Base-by-base conservation (phyloP, 441 rosid genomes). In the Corymbia citriodora region DNA sequence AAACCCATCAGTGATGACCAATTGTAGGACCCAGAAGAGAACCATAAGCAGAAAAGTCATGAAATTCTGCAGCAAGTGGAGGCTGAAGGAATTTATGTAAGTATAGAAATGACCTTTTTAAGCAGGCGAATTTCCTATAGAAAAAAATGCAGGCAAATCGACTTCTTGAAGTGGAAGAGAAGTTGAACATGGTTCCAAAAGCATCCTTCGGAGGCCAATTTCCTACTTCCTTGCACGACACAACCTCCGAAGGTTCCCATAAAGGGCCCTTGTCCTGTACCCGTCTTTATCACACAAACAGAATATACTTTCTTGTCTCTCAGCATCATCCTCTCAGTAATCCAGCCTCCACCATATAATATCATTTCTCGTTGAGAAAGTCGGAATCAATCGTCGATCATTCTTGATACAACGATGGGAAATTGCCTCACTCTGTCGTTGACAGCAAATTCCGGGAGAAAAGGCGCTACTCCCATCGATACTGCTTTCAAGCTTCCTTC, bases 401-500 rank as follows among this genome's bases (percentile, higher is more conserved):
- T 23, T 49, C 85, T 79, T 23, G 85, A 23, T 2, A 1, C 53
- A 10, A 65, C 50, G 70, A 92, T 93, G 99, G 97, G 97, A 79
- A 96, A 96, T 89, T 93, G 95, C 88, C 87, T 92, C 53, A 53
- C 87, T 25, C 92, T 40, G 13, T 82, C 65, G 50, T 89, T 48
- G 25, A 48, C 16, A 89, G 45, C 9, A 79, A 85, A 89, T 91
- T 82, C 93, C 92, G 93, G 48, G 88, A 94, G 33, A 94, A 89
- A 90, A 68, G 25, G 91, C 81, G 92, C 94, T 85, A 90, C 93
- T 70, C 96, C 98, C 23, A 91, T 96, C 23, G 95, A 94, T 17
- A 92, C 94, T 87, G 7, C 91, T 81, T 97, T 96, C 92, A 92
- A 89, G 90, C 95, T 97, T 92, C 99, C 99, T 3, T 93, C 97